Evolutionary conservation across 2,329 filamentous ascomycete genomes (phyloP), one percentile per base, ranked within the genome.

Genomic region (Dendrostoma leiphaemia): DNA sequence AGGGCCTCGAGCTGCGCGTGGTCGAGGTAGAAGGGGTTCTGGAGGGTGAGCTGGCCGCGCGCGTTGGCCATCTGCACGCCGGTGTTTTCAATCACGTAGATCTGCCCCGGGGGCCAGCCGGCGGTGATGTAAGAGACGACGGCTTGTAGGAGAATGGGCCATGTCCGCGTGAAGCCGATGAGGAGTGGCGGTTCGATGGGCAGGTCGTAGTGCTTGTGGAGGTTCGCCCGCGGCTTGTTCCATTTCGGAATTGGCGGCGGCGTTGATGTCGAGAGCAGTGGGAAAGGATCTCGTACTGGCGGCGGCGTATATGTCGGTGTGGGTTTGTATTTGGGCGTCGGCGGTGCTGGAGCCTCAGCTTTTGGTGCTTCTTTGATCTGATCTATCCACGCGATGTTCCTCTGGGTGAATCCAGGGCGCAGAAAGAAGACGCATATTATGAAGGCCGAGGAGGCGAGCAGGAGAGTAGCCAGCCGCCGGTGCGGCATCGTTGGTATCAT

Each of bases 51-150:
- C 31, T 70, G 67, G 3, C 72, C 74, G 8, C 70, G 65, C n/a
- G 68, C 63, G 62, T 84, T 84, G 46, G 78, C 74, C 51, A 78
- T 68, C 63, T 82, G 78, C 13, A 76, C 76, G 6, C 81, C 81
- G 5, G 77, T 84, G 66, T 85, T 85, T 61, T 85, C 82, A 26
- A 84, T 67, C 2, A 84, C 76, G 58, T 79, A 79, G 56, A 85
- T 83, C 58, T 83, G 74, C 19, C 70, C 69, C 0, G 78, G 66
- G 2, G 81, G 82, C 81, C 81, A 85, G 46, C 81, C 82, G 3
- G 79, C 78, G 1, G 80, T 78, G 58, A 85, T 77, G 64, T 84
- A 85, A 10, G 73, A 77, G 9, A 82, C 73, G 1, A 84, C 75
- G 3, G 75, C 70, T 65, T 84, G 82, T 13, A 81, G 72, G 1